These are phyloP conservation scores for Peniophora sp. DNA, from an alignment of 1,284 basidiomycete species.

Conservation along the genomic window DNA sequence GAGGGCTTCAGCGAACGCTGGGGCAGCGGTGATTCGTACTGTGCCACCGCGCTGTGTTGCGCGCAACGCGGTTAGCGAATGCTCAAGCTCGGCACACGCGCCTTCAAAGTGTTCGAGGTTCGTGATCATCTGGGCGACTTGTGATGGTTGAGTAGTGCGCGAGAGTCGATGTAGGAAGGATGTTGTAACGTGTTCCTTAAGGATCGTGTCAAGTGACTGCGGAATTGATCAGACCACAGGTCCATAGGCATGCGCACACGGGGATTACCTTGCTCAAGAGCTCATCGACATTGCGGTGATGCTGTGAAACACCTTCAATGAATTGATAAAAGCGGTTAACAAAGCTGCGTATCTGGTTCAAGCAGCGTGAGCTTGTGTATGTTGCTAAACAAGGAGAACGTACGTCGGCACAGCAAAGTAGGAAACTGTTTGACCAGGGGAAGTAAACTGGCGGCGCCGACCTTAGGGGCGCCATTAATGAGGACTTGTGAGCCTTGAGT, in stretches of 20 bases:
- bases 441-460: conserved; percentile 67
- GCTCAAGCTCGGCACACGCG: conserved; percentile 82
- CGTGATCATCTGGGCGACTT: conserved; percentile 90
- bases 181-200: conserved; percentile 77
- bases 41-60: conserved; percentile 77
- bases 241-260: neutral
- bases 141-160: conserved; percentile 77
- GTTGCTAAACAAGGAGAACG: conserved; percentile 15
- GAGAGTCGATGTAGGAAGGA: conserved; percentile 70
- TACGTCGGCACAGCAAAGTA: conserved; percentile 90
- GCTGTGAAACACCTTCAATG: conserved; percentile 88
- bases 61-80: conserved; percentile 76
- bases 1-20: conserved; percentile 67
- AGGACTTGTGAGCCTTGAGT: too few relatives aligned
- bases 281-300: conserved; percentile 89
- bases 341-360: conserved; percentile 72
- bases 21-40: conserved; percentile 60
- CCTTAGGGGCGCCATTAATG: too few relatives aligned
- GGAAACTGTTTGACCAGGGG: conserved; percentile 95
- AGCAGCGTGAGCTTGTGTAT: too few relatives aligned
- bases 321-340: conserved; percentile 97
- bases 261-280: conserved; percentile 73
- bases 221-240: neutral
- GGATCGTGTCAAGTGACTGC: conserved; percentile 82
- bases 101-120: conserved; percentile 91